Evolutionary conservation across 2,329 filamentous ascomycete genomes (phyloP).

Genomic region (Penicillium psychrosexuale): DNA sequence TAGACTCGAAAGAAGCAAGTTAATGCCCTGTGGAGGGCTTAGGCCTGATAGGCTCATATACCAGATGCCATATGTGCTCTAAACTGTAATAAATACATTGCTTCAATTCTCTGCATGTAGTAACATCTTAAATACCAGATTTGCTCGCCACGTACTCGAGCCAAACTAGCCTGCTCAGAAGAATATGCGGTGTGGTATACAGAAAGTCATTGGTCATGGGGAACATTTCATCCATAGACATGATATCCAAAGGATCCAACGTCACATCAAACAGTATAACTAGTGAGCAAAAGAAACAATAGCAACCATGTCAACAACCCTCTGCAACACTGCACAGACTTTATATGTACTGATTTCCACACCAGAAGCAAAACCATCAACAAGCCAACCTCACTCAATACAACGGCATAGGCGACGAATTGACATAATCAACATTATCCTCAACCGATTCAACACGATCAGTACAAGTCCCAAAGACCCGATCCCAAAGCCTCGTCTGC

Average conservation of each 20-base stretch:
- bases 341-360: not conserved
- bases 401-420: conserved; percentile 23
- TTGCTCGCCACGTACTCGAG: not conserved
- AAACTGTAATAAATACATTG: conserved; percentile 4
- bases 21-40: conserved; percentile 24
- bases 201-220: not conserved
- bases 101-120: not conserved
- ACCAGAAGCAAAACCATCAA: not conserved
- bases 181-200: too few species aligned
- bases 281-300: not conserved
- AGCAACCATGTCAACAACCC: not conserved
- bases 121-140: not conserved
- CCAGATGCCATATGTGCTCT: not conserved
- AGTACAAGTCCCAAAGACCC: conserved; percentile 25
- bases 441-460: conserved; percentile 24
- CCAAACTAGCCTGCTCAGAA: not conserved
- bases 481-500: conserved; percentile 28
- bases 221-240: conserved; percentile 1
- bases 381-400: conserved; percentile 8
- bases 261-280: not conserved
- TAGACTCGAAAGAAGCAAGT: conserved; percentile 25
- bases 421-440: conserved; percentile 24
- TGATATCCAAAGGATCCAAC: not conserved
- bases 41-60: not conserved
- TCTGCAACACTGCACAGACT: not conserved